Conservation (phyloP, 2,329 filamentous ascomycete species). For the Capronia coronata region DNA sequence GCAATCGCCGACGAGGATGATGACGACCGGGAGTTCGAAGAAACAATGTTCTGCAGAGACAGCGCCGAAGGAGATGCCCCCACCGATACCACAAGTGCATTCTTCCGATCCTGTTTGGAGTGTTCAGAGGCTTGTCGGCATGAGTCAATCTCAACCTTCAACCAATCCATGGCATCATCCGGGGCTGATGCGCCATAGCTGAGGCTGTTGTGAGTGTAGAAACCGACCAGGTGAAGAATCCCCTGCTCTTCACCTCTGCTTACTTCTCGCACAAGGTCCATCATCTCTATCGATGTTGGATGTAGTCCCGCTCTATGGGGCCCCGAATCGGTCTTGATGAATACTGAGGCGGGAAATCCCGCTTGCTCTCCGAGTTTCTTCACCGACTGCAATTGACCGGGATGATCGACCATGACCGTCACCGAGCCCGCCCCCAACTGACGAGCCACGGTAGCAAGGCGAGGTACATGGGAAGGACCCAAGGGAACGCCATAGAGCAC, state of each 20-base stretch:
- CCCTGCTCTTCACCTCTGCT: constrained; percentile 29
- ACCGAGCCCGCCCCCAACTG: constrained; percentile 53
- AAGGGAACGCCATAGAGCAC: constrained; percentile 69
- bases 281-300: constrained; percentile 41
- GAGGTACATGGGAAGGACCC: constrained; percentile 53
- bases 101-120: constrained; percentile 22
- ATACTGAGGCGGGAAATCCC: constrained; percentile 50
- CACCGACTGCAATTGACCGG: constrained; percentile 52
- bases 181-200: constrained; percentile 56
- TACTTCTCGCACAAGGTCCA: constrained; percentile 31
- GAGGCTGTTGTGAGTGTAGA: constrained; percentile 69
- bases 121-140: constrained; percentile 31
- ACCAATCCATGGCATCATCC: constrained; percentile 52
- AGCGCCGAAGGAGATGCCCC: constrained; percentile 72
- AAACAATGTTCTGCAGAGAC: constrained; percentile 55
- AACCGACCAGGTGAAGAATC: constrained; percentile 48
- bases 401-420: constrained; percentile 64
- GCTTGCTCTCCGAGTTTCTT: constrained; percentile 39
- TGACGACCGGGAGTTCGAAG: constrained; percentile 25
- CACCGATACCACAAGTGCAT: constrained; percentile 55
- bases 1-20: constrained; percentile 20
- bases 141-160: constrained; percentile 56
- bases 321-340: constrained; percentile 70
- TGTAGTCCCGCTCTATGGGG: constrained; percentile 63
- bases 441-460: constrained; percentile 53